Evolutionary conservation across 768 basidiomycete species (phyloP), one percentile per base, ranked within the genome.

Genomic region (Strobilomyces dryophilus): DNA sequence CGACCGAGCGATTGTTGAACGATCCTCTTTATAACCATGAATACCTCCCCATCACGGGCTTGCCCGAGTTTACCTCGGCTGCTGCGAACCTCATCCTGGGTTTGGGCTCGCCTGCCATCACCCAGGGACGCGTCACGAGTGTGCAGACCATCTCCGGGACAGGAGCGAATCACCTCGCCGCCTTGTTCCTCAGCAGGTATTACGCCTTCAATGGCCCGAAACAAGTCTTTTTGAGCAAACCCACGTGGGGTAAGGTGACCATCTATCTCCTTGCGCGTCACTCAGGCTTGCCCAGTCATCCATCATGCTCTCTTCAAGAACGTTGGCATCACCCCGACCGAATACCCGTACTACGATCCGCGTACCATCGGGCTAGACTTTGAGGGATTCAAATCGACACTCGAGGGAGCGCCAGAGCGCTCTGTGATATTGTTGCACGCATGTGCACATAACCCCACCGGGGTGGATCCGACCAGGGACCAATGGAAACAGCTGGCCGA

Each of bases 361-460:
- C 79, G 82, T 70, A 97, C 92, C 15, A 89, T 95, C 62, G 90
- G 86, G 12, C 79, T 98, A 37, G 91, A 95, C 66, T 89, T 84
- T 61, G 66, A 73, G 24, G 89, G 88, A 21, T 81, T 94, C 64
- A 69, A 86, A 47, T 69, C 69, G 15, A 61, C 82, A 11, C 70
- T 95, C 59, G 65, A 82, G 62, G 73, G 66, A 45, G 92, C 92
- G 1, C 83, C 89, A 7, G 71, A 78, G 11, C 81, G 84, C 18
- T 95, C 92, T 3, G 86, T 94, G 51, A 87, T 98, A 72, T 74
- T 99, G 57, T 72, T 99, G 39, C 95, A 98, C 65, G 91, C 87
- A 9, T 97, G 94, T 67, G 95, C 94, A 37, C 95, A 98, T 71
- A 98, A 98, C 67, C 95, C 94, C 8, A 98, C 95, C 2, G 95